A percentile compares a stretch with the other conserved stretches of the same genome.
Evolutionary conservation across 805 yeast species (phyloP).

Genomic region (Lipomyces chichibuensis): DNA sequence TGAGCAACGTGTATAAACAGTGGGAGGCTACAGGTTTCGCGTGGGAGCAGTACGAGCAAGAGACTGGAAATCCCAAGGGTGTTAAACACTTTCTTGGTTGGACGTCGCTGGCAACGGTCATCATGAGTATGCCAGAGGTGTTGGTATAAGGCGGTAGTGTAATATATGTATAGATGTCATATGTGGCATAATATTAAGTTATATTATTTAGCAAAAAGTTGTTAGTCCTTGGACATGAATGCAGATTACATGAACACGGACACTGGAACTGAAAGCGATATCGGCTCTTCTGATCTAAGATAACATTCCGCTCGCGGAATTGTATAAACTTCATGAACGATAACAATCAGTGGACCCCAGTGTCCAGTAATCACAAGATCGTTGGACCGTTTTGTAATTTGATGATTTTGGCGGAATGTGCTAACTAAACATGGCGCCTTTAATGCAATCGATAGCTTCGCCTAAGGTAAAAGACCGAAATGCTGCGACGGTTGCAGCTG

Average conservation of each 20-base stretch:
- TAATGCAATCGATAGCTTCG: not conserved
- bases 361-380: not conserved
- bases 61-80: slow-evolving; percentile 73
- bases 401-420: not conserved
- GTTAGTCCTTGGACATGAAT: not conserved
- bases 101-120: slow-evolving; percentile 79
- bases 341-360: not conserved
- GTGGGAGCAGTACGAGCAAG: slow-evolving; percentile 88
- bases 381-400: not conserved
- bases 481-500: not conserved
- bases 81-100: slow-evolving; percentile 93
- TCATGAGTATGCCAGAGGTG: slow-evolving; percentile 78
- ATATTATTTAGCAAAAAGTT: not conserved
- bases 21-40: slow-evolving; percentile 79
- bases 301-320: no score
- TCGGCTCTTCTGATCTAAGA: no score
- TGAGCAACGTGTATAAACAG: slow-evolving; percentile 65
- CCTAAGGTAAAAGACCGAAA: not conserved
- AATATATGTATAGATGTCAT: not conserved
- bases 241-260: no score
- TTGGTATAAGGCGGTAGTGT: slow-evolving; percentile 15
- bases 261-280: no score
- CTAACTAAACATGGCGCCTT: not conserved
- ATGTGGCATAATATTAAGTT: not conserved
- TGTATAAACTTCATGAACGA: no score